These are phyloP conservation scores for Furcasterigmium sp. DNA, from an alignment of 2,329 filamentous ascomycete genomes.

Conservation along the genomic window DNA sequence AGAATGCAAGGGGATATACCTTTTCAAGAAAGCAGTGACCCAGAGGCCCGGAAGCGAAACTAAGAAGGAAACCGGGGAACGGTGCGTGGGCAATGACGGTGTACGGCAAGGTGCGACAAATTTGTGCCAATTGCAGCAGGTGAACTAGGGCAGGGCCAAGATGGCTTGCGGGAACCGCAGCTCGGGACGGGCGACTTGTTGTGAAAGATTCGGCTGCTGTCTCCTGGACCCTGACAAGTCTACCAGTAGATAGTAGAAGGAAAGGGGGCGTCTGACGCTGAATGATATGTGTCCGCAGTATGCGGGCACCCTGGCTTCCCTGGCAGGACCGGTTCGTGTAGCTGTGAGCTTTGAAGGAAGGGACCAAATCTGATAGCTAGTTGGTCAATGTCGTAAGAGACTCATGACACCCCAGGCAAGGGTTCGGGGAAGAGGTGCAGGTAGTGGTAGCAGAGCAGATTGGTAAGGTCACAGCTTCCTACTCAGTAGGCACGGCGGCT, in stretches of 20 bases:
- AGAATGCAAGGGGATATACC: slow-evolving; percentile 6
- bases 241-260: no score
- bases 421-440: slow-evolving; percentile 5
- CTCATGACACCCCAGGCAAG: no score
- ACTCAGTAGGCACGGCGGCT: no score
- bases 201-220: slow-evolving; percentile 8
- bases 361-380: no score
- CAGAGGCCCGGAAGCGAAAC: slow-evolving; percentile 1
- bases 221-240: no score
- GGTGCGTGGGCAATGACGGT: slow-evolving; percentile 6
- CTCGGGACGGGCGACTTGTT: background rate
- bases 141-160: slow-evolving; percentile 10
- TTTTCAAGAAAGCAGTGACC: slow-evolving; percentile 7
- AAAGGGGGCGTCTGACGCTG: no score
- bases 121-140: slow-evolving; percentile 13
- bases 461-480: slow-evolving; percentile 7
- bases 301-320: no score
- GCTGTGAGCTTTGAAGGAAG: no score
- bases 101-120: slow-evolving; percentile 10
- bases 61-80: slow-evolving; percentile 4
- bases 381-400: no score
- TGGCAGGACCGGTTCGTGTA: no score
- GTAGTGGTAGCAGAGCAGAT: slow-evolving; percentile 7
- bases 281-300: no score
- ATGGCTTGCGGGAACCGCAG: slow-evolving; percentile 6